Conservation (phyloP, 1,284 basidiomycete genomes). For the Rhodotorula sp. region DNA sequence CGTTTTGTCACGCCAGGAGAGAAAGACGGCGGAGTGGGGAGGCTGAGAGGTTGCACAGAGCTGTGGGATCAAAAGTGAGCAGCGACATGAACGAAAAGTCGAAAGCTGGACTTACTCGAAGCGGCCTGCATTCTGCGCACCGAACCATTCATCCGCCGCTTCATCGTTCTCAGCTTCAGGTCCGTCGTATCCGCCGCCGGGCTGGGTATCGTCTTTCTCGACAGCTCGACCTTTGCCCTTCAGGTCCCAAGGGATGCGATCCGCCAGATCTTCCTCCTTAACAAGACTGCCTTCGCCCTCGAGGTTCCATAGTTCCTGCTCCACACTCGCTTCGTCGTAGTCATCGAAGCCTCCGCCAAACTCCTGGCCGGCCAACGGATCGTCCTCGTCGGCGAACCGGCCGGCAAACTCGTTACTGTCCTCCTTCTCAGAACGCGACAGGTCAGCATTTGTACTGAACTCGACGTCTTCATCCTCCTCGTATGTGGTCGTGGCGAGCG, state of each 20-base stretch:
- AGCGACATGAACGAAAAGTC: neutral
- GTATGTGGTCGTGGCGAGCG: neutral
- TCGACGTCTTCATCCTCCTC: neutral
- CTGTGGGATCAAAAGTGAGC: neutral
- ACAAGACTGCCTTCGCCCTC: neutral
- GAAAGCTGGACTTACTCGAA: neutral
- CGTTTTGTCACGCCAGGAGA: constrained; percentile 1
- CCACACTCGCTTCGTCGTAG: neutral
- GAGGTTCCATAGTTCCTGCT: too few relatives aligned
- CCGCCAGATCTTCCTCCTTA: constrained; percentile 4
- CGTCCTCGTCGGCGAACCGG: neutral
- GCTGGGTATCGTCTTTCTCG: neutral
- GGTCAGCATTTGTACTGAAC: too few relatives aligned
- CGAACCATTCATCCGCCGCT: neutral
- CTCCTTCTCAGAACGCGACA: neutral
- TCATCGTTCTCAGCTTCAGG: neutral
- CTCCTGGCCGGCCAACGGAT: neutral
- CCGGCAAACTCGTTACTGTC: neutral
- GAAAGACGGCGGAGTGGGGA: constrained; percentile 3
- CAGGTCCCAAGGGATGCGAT: constrained; percentile 12
- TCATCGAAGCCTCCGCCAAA: neutral
- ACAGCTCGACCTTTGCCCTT: constrained; percentile 10
- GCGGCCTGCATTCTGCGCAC: neutral
- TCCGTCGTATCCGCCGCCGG: too few relatives aligned
- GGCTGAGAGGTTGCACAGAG: neutral